Base-by-base conservation (phyloP, 2,329 filamentous ascomycete genomes). In the Trichoderma pleuroti region DNA sequence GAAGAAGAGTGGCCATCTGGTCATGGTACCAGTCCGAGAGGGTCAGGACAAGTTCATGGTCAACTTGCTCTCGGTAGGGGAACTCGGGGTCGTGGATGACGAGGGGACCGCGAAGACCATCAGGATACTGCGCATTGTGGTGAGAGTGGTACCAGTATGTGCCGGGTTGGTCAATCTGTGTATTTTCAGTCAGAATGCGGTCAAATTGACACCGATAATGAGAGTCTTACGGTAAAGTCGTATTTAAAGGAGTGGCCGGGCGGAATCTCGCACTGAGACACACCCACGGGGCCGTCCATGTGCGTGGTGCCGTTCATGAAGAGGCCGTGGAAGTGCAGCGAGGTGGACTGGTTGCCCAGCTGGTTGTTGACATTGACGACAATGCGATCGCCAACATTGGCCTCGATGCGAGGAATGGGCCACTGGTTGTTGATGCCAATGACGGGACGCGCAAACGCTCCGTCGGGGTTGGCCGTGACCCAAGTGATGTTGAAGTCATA, bases 101-200 rank as follows among this genome's bases (percentile, higher is more conserved):
- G 36, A 92, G 79, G 1, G 90, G 85, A 0, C 86, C 90, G 26
- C 90, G 85, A 7, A 92, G 82, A 12, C 91, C 91, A 77, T 93
- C 91, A 2, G 91, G 90, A 73, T 92, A 93, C 77, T 92, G 90
- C 28, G 86, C 89, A 72, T 85, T 84, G 26, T 85, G 85, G 76
- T 93, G 91, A 5, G 89, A 91, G 77, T 93, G 91, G 74, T 94
- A 94, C 92, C 92, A 94, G 79, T 93, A 94, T 1, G 91, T 92
- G 32, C 92, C 92, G 0, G 90, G 85, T 81, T 93, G 91, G 62
- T 88, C 77, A 68, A 86, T 78, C 90, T 86, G n/a, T 4, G 12
- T 11, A 16, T 12, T 12, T 28, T 18, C n/a, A n/a, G 30, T 70
- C 14, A 69, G 39, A 9, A 56, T 36, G 2, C 36, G 7, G 14